phyloP scores from a whole-genome alignment of 805 yeast species.

The Zygotorulaspora chibaensis region DNA sequence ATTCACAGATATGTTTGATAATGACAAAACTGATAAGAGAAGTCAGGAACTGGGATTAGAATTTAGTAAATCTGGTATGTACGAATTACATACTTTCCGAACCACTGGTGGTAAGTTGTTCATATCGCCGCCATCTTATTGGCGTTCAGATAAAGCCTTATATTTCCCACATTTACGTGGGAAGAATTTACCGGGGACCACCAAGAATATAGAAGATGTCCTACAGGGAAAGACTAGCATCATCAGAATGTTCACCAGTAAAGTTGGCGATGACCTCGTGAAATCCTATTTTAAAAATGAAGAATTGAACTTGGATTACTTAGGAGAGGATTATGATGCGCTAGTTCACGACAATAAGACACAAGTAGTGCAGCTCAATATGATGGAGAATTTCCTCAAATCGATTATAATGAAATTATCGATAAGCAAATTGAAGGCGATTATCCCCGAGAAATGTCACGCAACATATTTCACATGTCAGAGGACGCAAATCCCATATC shows the following conservation, averaged over 20 bases:
- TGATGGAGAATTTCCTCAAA: conserved; percentile 72
- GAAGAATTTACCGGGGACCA: conserved; percentile 41
- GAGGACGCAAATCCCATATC: conserved; percentile 52
- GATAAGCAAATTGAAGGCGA: conserved; percentile 41
- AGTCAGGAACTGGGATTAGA: conserved; percentile 56
- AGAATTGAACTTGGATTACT: conserved; percentile 15
- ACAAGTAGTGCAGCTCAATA: conserved; percentile 71
- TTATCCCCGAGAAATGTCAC: conserved; percentile 47
- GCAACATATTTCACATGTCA: conserved; percentile 61
- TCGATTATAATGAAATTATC: conserved; percentile 57
- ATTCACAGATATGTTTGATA: conserved; percentile 46
- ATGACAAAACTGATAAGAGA: conserved; percentile 44
- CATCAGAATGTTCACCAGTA: conserved; percentile 29
- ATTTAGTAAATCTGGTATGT: conserved; percentile 63
- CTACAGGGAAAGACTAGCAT: conserved; percentile 31
- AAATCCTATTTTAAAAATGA: conserved; percentile 52
- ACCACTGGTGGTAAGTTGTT: conserved; percentile 84
- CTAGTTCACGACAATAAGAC: conserved; percentile 25
- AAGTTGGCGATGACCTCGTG: conserved; percentile 66
- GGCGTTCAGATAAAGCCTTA: conserved; percentile 64
- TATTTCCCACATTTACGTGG: conserved; percentile 81
- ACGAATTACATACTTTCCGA: conserved; percentile 57
- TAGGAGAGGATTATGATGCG: conserved; percentile 11
- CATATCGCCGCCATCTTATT: conserved; percentile 73
- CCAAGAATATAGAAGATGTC: conserved; percentile 28